Percentiles rank a stretch among this genome's conserved stretches.
These are phyloP conservation scores for Puccinia horiana DNA, from an alignment of 1,284 basidiomycete genomes.

Conservation along the genomic window DNA sequence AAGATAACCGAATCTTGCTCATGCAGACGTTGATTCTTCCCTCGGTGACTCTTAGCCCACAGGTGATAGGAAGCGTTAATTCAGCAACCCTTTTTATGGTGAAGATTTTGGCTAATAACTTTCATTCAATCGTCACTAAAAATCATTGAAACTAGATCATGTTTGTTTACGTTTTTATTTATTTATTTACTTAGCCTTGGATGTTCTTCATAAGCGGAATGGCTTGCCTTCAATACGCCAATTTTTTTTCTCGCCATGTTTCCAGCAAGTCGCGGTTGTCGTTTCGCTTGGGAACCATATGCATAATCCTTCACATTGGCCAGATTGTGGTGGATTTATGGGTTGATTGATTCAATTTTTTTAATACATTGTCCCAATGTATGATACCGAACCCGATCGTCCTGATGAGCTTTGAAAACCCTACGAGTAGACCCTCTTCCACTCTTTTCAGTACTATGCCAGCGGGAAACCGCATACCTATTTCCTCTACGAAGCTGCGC, in stretches of 20 bases:
- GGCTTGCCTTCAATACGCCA: conserved; percentile 6
- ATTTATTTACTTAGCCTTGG: neutral
- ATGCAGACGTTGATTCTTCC: neutral
- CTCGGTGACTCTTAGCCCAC: neutral
- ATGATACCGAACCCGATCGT: too few relatives aligned
- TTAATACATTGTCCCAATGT: neutral
- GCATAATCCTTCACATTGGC: neutral
- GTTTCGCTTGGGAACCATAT: conserved; percentile 6
- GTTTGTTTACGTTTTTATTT: neutral
- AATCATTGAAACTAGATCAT: neutral
- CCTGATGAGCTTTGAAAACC: neutral
- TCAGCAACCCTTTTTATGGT: neutral
- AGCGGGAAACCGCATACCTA: conserved; percentile 11
- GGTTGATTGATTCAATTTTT: neutral
- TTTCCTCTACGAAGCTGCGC: conserved; percentile 14
- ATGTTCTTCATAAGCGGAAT: conserved; percentile 31
- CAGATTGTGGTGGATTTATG: conserved; percentile 2
- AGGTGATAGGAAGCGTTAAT: neutral
- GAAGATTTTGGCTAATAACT: neutral
- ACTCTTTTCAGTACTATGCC: conserved; percentile 19
- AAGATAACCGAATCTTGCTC: neutral
- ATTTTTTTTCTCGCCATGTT: neutral
- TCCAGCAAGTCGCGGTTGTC: conserved; percentile 4
- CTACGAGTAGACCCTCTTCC: neutral
- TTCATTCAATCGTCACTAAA: neutral